Conservation (phyloP, 2,329 filamentous ascomycete genomes). For the Zymoseptoria brevis region DNA sequence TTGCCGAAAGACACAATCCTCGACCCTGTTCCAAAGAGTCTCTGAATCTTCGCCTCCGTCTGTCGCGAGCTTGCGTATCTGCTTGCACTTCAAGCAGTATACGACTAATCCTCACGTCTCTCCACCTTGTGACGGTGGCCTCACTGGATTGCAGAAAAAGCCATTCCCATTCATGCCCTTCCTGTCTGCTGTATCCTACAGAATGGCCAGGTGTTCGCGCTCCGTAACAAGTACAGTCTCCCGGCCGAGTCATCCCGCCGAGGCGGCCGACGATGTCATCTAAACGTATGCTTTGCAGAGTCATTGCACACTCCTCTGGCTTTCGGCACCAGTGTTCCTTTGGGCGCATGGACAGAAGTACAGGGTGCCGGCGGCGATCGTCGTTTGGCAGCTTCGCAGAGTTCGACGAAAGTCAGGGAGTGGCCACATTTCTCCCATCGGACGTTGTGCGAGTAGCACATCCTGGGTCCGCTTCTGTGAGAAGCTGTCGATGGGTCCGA, state of each 20-base stretch:
- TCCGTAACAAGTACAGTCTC: neutral
- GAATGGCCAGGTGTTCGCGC: neutral
- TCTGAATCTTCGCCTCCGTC: no score
- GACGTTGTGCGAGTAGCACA: constrained; percentile 5
- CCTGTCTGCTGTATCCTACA: no score
- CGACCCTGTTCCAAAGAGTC: no score
- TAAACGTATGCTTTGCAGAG: constrained; percentile 5
- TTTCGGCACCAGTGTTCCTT: constrained; percentile 9
- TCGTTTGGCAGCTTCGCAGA: constrained; percentile 10
- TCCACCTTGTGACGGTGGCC: no score
- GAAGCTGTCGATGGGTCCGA: neutral
- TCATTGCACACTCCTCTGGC: constrained; percentile 13
- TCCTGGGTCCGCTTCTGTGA: neutral
- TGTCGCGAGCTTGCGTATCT: no score
- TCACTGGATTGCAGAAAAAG: no score
- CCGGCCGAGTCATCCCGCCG: neutral
- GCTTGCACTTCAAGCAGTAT: no score
- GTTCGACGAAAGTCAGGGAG: constrained; percentile 12
- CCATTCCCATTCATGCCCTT: no score
- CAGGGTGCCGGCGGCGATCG: constrained; percentile 12
- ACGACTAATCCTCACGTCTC: no score
- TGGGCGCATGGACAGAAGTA: constrained; percentile 15
- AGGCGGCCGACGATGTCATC: neutral
- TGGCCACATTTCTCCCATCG: constrained; percentile 17
- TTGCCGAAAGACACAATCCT: no score